phyloP scores from a whole-genome alignment of 441 rosid species.

The Erysimum cheiri region DNA sequence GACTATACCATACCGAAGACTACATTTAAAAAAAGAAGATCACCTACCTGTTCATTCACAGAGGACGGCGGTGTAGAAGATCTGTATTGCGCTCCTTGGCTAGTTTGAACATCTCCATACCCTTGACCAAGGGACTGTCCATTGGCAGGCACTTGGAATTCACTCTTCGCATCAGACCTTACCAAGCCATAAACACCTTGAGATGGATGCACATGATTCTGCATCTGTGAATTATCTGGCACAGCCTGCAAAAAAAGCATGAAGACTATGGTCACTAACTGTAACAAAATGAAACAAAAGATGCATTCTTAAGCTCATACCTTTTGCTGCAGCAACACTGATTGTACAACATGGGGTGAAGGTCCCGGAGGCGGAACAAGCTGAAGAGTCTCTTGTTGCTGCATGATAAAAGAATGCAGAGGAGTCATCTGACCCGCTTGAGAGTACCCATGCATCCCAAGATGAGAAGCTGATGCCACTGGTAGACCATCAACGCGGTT shows the following conservation, averaged over 20 bases:
- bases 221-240: constrained; percentile 57
- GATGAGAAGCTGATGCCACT: constrained; percentile 62
- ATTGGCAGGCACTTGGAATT: constrained; percentile 56
- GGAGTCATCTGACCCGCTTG: constrained; percentile 84
- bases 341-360: constrained; percentile 66
- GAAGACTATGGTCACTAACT: constrained; percentile 24
- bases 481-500: constrained; percentile 61
- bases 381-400: constrained; percentile 77
- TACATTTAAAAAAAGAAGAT: not conserved
- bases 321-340: constrained; percentile 66
- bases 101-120: constrained; percentile 57
- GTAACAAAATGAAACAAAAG: constrained; percentile 5
- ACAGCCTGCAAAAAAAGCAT: constrained; percentile 52
- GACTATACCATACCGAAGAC: not conserved
- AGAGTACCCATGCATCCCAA: constrained; percentile 73
- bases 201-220: constrained; percentile 57
- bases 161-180: constrained; percentile 61
- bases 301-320: constrained; percentile 45
- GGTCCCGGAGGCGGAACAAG: constrained; percentile 65
- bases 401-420: constrained; percentile 78
- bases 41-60: constrained; percentile 66
- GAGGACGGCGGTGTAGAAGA: constrained; percentile 52
- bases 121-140: constrained; percentile 65
- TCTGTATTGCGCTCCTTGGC: constrained; percentile 54
- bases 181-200: constrained; percentile 57